phyloP scores from a whole-genome alignment of 768 basidiomycete species.

The Boletellus sp. region DNA sequence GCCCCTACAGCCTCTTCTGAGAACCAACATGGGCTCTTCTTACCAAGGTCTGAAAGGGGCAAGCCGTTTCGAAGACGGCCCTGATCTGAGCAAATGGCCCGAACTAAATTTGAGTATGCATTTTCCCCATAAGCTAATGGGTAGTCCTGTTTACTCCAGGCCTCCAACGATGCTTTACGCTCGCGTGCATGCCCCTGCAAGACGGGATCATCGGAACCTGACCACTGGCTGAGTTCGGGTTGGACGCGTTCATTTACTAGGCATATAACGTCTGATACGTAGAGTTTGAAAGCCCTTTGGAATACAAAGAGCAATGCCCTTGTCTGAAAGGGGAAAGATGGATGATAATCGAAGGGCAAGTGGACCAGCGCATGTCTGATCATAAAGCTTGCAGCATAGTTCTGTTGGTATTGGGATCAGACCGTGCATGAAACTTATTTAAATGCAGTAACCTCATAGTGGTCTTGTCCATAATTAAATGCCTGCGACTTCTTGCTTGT shows the following conservation, averaged over 20 bases:
- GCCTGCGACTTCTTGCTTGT: neutral
- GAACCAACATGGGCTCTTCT: no score
- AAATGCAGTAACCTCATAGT: neutral
- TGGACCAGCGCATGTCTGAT: neutral
- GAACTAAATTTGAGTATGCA: neutral
- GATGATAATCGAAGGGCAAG: neutral
- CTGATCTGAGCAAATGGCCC: no score
- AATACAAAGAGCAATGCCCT: neutral
- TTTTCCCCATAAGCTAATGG: neutral
- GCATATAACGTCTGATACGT: neutral
- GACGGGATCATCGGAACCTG: no score
- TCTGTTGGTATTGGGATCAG: neutral
- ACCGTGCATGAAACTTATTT: no score
- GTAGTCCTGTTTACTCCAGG: neutral
- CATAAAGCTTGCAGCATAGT: neutral
- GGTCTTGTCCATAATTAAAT: neutral
- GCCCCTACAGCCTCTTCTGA: no score
- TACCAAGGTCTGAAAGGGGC: no score
- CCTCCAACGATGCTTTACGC: neutral
- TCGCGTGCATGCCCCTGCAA: no score
- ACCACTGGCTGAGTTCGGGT: no score
- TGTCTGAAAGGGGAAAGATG: neutral
- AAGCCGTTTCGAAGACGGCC: no score
- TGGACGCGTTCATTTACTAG: neutral
- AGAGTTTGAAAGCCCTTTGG: neutral